Evolutionary conservation across 306 rosid genomes (phyloP).

Genomic region (Arachis hypogaea): DNA sequence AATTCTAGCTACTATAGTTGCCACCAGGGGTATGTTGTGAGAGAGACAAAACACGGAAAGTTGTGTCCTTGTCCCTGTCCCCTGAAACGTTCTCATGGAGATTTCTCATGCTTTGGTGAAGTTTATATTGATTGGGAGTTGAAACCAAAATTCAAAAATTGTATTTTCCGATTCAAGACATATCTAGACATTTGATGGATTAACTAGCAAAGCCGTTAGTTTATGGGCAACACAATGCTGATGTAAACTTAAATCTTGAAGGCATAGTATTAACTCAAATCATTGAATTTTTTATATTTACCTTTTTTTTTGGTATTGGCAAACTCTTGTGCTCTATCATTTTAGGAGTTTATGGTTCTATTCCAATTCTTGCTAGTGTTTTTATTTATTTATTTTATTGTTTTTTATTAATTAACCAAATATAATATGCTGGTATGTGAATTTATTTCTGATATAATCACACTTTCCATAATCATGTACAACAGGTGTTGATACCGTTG

Average conservation of each 20-base stretch:
- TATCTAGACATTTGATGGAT: too few species aligned
- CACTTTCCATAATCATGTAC: conserved; percentile 15
- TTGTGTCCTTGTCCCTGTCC: too few species aligned
- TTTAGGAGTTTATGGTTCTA: background rate
- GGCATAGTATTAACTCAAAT: conserved; percentile 21
- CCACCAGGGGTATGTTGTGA: background rate
- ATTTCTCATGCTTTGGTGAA: background rate
- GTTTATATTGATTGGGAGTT: too few species aligned
- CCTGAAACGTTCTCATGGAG: background rate
- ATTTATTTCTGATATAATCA: background rate
- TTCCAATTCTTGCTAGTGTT: background rate
- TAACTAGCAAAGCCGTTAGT: too few species aligned
- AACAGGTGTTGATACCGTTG: conserved; percentile 89
- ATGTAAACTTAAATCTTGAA: background rate
- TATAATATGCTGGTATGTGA: conserved; percentile 5
- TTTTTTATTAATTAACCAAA: background rate
- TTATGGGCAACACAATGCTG: background rate
- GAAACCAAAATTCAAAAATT: too few species aligned
- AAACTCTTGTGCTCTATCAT: background rate
- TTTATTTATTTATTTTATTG: background rate
- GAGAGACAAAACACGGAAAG: too few species aligned
- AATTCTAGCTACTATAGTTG: background rate
- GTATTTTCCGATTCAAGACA: too few species aligned
- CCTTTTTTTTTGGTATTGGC: too few species aligned
- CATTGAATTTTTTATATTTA: background rate